Conservation (phyloP, 352 stramenopile species). For the Phytophthora foliorum region DNA sequence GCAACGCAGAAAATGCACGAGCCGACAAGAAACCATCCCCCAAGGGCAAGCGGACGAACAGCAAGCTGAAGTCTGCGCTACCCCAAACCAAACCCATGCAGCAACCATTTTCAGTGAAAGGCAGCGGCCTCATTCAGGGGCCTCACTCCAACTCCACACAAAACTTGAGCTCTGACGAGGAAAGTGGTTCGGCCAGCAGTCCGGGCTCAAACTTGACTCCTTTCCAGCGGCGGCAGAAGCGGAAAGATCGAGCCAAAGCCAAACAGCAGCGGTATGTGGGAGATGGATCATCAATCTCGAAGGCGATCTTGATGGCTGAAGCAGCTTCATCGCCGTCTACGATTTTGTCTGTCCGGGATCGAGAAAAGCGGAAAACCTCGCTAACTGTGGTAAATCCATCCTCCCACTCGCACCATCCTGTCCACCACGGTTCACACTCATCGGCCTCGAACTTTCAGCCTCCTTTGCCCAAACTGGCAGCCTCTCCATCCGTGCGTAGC, state of each 20-base stretch:
- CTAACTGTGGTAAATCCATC: conserved; percentile 10
- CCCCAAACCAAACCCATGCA: conserved; percentile 22
- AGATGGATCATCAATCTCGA: conserved; percentile 39
- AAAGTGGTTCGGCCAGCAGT: conserved; percentile 23
- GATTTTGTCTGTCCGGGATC: conserved; percentile 31
- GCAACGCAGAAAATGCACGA: conserved; percentile 12
- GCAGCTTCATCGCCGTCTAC: conserved; percentile 17
- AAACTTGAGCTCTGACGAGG: conserved; percentile 34
- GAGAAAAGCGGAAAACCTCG: conserved; percentile 45
- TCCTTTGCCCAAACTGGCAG: conserved; percentile 58
- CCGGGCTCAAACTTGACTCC: conserved; percentile 47
- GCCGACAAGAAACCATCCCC: conserved; percentile 39
- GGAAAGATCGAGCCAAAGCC: conserved; percentile 53
- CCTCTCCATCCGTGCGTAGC: conserved; percentile 46
- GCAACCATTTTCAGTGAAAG: conserved; percentile 38
- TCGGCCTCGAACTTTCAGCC: conserved; percentile 34
- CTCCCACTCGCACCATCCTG: conserved; percentile 20
- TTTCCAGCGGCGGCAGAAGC: conserved; percentile 59
- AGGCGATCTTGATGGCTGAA: conserved; percentile 64
- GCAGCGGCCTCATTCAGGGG: conserved; percentile 26
- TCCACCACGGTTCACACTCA: conserved; percentile 29
- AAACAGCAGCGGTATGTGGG: conserved; percentile 53
- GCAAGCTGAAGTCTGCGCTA: conserved; percentile 35
- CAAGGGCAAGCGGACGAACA: conserved; percentile 45
- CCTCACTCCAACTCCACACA: conserved; percentile 20